These are phyloP conservation scores for Pythium dissotocum DNA, from an alignment of 352 stramenopile species.

Conservation along the genomic window DNA sequence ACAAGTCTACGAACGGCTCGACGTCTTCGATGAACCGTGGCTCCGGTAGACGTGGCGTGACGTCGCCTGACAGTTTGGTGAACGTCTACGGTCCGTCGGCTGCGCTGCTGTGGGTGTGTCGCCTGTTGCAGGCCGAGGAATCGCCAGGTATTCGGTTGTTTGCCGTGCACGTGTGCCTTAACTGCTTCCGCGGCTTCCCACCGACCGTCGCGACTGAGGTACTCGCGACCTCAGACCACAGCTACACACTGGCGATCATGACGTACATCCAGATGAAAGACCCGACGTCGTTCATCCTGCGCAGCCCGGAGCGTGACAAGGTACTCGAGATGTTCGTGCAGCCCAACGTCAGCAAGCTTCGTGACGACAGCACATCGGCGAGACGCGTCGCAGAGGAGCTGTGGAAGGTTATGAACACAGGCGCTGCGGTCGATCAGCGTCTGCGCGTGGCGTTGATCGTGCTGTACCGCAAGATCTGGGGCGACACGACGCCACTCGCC, in stretches of 20 bases:
- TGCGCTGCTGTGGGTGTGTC: constrained; percentile 67
- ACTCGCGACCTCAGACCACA: constrained; percentile 80
- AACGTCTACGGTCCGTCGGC: constrained; percentile 70
- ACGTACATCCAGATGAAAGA: constrained; percentile 80
- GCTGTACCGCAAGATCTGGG: constrained; percentile 80
- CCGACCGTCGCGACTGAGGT: constrained; percentile 70
- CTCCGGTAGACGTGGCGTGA: neutral
- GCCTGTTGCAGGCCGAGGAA: constrained; percentile 61
- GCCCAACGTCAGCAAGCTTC: constrained; percentile 63
- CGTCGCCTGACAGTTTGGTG: constrained; percentile 31
- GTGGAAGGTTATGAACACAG: constrained; percentile 78
- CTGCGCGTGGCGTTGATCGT: constrained; percentile 76
- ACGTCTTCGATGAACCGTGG: constrained; percentile 20
- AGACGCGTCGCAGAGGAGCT: constrained; percentile 64
- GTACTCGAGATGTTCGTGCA: constrained; percentile 58
- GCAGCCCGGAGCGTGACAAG: constrained; percentile 76
- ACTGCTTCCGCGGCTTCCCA: constrained; percentile 80
- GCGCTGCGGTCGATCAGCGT: constrained; percentile 60
- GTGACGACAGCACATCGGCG: constrained; percentile 74
- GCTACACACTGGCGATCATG: constrained; percentile 76
- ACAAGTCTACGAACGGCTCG: constrained; percentile 9
- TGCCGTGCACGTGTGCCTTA: constrained; percentile 74
- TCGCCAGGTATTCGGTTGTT: constrained; percentile 78
- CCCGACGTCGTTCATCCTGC: constrained; percentile 68
- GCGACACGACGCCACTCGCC: constrained; percentile 76